These are phyloP conservation scores for Penicillium glabrum DNA, from an alignment of 2,329 filamentous ascomycete genomes.

Conservation along the genomic window DNA sequence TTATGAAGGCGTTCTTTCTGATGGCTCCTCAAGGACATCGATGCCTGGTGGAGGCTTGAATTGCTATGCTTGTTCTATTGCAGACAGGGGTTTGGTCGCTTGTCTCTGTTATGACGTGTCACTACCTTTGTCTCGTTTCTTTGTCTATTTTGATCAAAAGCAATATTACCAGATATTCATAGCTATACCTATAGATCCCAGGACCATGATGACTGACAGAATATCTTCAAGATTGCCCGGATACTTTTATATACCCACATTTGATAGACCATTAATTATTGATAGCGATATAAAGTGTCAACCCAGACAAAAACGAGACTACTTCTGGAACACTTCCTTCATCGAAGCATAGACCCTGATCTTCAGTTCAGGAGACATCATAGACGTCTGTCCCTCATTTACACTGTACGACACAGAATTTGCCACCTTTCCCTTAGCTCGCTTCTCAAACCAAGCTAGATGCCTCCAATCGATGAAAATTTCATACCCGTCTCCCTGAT, in stretches of 20 bases:
- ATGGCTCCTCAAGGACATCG: conserved; percentile 45
- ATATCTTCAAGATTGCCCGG: no score
- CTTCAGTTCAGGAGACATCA: neutral
- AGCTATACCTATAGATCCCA: no score
- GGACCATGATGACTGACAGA: no score
- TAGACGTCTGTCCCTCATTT: neutral
- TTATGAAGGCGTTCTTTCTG: conserved; percentile 46
- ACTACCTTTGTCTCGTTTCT: no score
- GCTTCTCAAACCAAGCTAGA: conserved; percentile 4
- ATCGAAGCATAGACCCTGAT: neutral
- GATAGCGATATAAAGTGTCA: neutral
- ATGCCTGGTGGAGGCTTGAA: conserved; percentile 36
- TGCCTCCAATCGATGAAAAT: conserved; percentile 8
- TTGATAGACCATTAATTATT: no score
- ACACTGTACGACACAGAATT: neutral
- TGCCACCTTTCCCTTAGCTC: conserved; percentile 4
- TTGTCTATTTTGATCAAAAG: no score
- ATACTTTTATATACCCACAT: no score
- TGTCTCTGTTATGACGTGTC: no score
- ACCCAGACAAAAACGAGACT: neutral
- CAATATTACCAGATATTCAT: no score
- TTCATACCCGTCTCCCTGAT: conserved; percentile 10
- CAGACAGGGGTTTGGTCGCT: neutral
- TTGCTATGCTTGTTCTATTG: neutral
- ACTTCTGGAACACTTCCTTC: neutral